Evolutionary conservation across 2,329 filamentous ascomycete species (phyloP), one percentile per base, ranked within the genome.

Genomic region (Penicillium sp.): DNA sequence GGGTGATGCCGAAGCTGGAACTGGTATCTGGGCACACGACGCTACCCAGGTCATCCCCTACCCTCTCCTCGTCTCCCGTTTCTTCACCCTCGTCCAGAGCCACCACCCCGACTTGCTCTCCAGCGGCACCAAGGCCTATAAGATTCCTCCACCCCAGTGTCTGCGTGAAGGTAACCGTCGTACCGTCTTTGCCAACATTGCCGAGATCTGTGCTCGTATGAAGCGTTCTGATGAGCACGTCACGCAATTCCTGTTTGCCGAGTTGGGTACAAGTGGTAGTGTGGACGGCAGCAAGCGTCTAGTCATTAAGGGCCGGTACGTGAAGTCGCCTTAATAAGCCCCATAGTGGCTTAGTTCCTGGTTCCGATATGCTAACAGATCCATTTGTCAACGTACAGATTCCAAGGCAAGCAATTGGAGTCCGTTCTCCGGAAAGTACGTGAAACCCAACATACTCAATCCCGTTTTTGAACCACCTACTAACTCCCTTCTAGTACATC

Each of bases 111-210:
- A 99, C 78, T 90, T 98, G 75, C 90, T 94, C 68, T 90, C 91
- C 66, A 91, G 89, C 78, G 92, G 92, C 69, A 88, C 89, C 75
- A 95, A 93, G 86, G 96, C 91, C 81, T 99, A 98, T 88, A 98
- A 98, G 88, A 99, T 99, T 72, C 95, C 95, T 56, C 95, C 95
- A 57, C 95, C 95, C 55, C 95, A 99, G 84, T 98, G 95, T 83
- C 88, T 98, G 76, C 93, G 95, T 83, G 95, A 99, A 93, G 95
- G 95, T 79, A 99, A 99, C 89, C 96, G 97, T 88, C 96, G 96
- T 89, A 99, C 95, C 66, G 97, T 99, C 76, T 99, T 99, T 76
- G 95, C 94, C 84, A 99, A 99, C 84, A 95, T 99, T 76, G 88
- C 92, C 78, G 95, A 99, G 78, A 98, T 99, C 75, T 96, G 93